Conservation (phyloP, 2,329 filamentous ascomycete species). For the Ceratocystis colombiana region DNA sequence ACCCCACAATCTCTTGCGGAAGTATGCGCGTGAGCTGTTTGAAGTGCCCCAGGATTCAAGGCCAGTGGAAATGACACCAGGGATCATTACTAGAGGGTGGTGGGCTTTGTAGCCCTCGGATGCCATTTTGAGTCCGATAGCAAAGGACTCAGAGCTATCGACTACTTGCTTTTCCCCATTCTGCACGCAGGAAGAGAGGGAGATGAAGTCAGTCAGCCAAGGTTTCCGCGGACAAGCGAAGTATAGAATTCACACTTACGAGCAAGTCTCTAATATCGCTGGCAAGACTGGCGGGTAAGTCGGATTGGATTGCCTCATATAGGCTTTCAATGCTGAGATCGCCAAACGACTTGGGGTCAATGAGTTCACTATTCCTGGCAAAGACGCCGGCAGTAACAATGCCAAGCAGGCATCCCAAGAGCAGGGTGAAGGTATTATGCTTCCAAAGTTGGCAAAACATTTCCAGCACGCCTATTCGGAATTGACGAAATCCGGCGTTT, state of each 20-base stretch:
- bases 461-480: not conserved
- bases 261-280: slow-evolving; percentile 78
- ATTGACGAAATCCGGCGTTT: not conserved
- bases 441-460: slow-evolving; percentile 31
- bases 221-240: too few species aligned
- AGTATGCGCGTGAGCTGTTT: slow-evolving; percentile 76
- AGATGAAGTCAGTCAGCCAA: too few species aligned
- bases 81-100: slow-evolving; percentile 93
- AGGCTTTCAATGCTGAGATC: slow-evolving; percentile 77
- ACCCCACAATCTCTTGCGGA: slow-evolving; percentile 89
- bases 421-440: slow-evolving; percentile 71
- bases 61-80: slow-evolving; percentile 93
- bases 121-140: slow-evolving; percentile 73
- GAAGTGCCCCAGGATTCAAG: slow-evolving; percentile 94
- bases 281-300: slow-evolving; percentile 64
- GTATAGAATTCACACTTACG: slow-evolving; percentile 40
- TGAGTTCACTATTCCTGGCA: slow-evolving; percentile 77
- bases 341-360: slow-evolving; percentile 60
- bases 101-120: slow-evolving; percentile 69
- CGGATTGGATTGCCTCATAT: slow-evolving; percentile 71
- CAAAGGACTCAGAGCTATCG: slow-evolving; percentile 86
- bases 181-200: slow-evolving; percentile 33
- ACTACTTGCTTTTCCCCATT: slow-evolving; percentile 73
- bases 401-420: slow-evolving; percentile 80
- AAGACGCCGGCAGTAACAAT: slow-evolving; percentile 84